phyloP scores from a whole-genome alignment of 2,329 filamentous ascomycete genomes.

The Fusarium fracticaudum region DNA sequence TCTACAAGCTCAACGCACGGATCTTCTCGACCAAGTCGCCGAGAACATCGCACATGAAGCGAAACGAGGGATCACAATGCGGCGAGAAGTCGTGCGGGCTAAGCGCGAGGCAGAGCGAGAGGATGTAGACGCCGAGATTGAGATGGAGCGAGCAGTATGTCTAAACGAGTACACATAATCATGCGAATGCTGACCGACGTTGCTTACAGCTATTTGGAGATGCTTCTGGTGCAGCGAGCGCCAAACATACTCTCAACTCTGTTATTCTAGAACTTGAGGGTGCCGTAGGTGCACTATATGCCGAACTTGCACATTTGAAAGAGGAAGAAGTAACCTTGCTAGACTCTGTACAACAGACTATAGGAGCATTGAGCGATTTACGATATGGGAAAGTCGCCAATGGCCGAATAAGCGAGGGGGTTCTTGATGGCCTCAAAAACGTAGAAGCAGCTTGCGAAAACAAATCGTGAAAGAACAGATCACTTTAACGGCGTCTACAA shows the following conservation, averaged over 20 bases:
- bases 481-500: conserved; percentile 26
- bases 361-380: conserved; percentile 82
- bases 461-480: conserved; percentile 49
- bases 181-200: background rate
- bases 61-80: conserved; percentile 66
- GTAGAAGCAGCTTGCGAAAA: conserved; percentile 68
- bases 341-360: conserved; percentile 69
- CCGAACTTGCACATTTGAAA: conserved; percentile 73
- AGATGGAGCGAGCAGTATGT: conserved; percentile 67
- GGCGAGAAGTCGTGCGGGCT: conserved; percentile 65
- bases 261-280: conserved; percentile 76
- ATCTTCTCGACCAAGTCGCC: conserved; percentile 73
- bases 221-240: conserved; percentile 54
- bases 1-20: conserved; percentile 77
- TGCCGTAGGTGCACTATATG: conserved; percentile 72
- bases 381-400: conserved; percentile 81
- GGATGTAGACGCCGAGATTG: conserved; percentile 69
- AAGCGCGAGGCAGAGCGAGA: conserved; percentile 63
- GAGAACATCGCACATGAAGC: conserved; percentile 72
- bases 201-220: conserved; percentile 66
- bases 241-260: conserved; percentile 69
- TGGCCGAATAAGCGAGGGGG: conserved; percentile 69
- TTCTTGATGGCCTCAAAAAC: conserved; percentile 69
- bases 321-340: conserved; percentile 70
- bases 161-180: background rate